A percentile compares a stretch with the other conserved stretches of the same genome.
These are phyloP conservation scores for Phlegmacium glaucopus DNA, from an alignment of 768 basidiomycete genomes.

Conservation along the genomic window DNA sequence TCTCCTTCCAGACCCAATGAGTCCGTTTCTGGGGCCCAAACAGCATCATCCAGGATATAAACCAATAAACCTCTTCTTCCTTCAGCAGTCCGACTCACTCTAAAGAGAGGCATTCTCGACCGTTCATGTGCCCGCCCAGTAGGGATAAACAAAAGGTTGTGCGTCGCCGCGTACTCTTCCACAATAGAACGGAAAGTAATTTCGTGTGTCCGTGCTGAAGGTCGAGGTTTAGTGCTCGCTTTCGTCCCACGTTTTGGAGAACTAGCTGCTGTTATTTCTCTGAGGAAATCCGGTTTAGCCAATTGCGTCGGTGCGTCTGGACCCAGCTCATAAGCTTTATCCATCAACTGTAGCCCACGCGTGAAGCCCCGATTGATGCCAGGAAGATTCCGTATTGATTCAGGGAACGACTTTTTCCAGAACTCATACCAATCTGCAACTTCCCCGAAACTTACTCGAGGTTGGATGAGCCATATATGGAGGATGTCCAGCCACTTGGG, in stretches of 20 bases:
- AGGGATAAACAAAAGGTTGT: slow-evolving; percentile 88
- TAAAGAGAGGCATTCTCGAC: slow-evolving; percentile 88
- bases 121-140: slow-evolving; percentile 80
- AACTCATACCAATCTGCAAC: slow-evolving; percentile 91
- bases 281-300: slow-evolving; percentile 61
- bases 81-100: slow-evolving; percentile 72
- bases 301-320: slow-evolving; percentile 67
- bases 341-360: slow-evolving; percentile 89
- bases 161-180: slow-evolving; percentile 81
- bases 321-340: slow-evolving; percentile 87
- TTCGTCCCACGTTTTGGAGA: slow-evolving; percentile 24
- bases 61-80: slow-evolving; percentile 86
- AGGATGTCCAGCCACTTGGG: slow-evolving; percentile 94
- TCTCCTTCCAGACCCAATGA: slow-evolving; percentile 47
- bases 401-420: slow-evolving; percentile 83
- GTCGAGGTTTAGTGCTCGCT: slow-evolving; percentile 33
- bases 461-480: slow-evolving; percentile 91
- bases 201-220: slow-evolving; percentile 62
- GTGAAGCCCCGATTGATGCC: slow-evolving; percentile 81
- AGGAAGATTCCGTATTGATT: slow-evolving; percentile 58
- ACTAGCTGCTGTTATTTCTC: slow-evolving; percentile 36
- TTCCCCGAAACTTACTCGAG: slow-evolving; percentile 84
- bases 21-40: slow-evolving; percentile 68
- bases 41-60: slow-evolving; percentile 90
- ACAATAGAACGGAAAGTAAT: slow-evolving; percentile 93